phyloP scores from a whole-genome alignment of 2,329 filamentous ascomycete genomes.

The Aspergillus tubingensis region DNA sequence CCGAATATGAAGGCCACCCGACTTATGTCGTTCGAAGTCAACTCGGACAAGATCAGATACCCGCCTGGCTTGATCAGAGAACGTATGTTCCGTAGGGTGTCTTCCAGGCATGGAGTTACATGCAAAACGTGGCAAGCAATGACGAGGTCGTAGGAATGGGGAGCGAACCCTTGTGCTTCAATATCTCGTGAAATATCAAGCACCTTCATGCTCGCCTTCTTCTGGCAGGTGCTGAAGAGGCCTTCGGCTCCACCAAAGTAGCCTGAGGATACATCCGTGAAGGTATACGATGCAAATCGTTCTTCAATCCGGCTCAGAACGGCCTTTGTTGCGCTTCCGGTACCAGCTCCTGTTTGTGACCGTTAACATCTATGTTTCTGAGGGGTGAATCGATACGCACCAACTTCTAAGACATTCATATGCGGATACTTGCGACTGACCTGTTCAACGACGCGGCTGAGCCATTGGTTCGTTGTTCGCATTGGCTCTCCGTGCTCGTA shows the following conservation, averaged over 20 bases:
- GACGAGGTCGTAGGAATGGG: constrained; percentile 37
- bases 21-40: background rate
- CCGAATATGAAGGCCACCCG: background rate
- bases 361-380: constrained; percentile 34
- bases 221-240: constrained; percentile 25
- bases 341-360: constrained; percentile 27
- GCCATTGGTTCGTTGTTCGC: constrained; percentile 28
- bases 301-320: constrained; percentile 37
- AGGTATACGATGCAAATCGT: constrained; percentile 42
- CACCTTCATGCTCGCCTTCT: constrained; percentile 33
- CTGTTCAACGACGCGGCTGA: constrained; percentile 22
- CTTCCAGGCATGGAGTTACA: constrained; percentile 33
- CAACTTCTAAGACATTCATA: constrained; percentile 10
- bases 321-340: constrained; percentile 42
- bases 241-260: constrained; percentile 45
- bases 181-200: constrained; percentile 36
- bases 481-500: constrained; percentile 27
- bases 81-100: constrained; percentile 33
- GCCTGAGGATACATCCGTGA: constrained; percentile 48
- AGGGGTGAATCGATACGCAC: constrained; percentile 38
- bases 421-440: constrained; percentile 42
- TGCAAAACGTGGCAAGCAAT: constrained; percentile 46
- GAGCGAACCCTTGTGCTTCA: constrained; percentile 37
- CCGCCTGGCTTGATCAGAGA: constrained; percentile 48
- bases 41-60: constrained; percentile 35